phyloP scores from a whole-genome alignment of 345 rosid genomes.

The Syzygium jambos region DNA sequence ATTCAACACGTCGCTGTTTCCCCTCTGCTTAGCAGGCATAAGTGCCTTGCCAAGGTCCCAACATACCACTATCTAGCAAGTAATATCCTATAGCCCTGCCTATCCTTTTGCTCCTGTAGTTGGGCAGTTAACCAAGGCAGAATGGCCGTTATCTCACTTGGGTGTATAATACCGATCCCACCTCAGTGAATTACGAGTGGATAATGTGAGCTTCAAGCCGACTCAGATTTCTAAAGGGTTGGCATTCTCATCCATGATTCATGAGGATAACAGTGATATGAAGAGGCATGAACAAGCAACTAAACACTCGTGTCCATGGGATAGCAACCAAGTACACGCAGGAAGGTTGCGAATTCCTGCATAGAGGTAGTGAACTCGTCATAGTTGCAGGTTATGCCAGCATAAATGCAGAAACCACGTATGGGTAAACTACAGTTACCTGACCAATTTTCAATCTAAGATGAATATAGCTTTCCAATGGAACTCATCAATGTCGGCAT shows the following conservation, averaged over 20 bases:
- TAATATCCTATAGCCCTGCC: neutral
- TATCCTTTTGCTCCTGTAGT: neutral
- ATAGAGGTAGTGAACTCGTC: neutral
- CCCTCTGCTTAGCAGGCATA: neutral
- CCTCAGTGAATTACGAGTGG: neutral
- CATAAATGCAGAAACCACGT: neutral
- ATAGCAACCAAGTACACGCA: constrained; percentile 61
- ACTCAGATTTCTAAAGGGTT: neutral
- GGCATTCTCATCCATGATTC: neutral
- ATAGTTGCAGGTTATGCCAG: neutral
- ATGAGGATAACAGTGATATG: neutral
- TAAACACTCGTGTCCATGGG: constrained; percentile 24
- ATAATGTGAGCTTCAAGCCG: neutral
- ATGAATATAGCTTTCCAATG: neutral
- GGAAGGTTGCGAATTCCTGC: constrained; percentile 61
- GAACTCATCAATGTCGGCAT: neutral
- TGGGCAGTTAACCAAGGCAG: neutral
- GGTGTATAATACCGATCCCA: neutral
- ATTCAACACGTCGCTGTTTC: neutral
- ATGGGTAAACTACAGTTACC: neutral
- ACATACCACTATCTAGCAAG: neutral
- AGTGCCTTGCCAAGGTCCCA: neutral
- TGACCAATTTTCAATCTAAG: neutral
- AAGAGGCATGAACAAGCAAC: neutral
- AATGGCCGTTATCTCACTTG: neutral